Conservation (phyloP, 1,284 basidiomycete species). For the Fomitopsis palustris region DNA sequence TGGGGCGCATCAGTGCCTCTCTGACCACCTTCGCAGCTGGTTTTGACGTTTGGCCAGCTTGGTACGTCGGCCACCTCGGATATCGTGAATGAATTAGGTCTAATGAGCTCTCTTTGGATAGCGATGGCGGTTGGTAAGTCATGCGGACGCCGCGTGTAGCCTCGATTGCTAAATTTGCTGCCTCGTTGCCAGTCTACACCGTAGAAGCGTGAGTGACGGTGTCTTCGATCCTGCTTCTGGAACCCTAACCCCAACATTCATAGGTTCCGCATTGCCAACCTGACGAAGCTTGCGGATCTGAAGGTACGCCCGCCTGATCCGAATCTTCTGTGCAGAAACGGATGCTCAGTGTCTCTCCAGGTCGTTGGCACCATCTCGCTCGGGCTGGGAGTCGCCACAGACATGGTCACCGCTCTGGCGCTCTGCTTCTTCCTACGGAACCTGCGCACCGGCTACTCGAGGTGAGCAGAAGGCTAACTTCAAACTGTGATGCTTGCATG, state of each 20-base stretch:
- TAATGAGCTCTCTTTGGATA: neutral
- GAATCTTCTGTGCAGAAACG: neutral
- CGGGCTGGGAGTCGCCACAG: conserved; percentile 41
- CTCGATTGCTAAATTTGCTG: neutral
- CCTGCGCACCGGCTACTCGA: conserved; percentile 43
- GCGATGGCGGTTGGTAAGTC: conserved; percentile 16
- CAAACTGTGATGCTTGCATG: neutral
- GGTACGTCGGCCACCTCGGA: conserved; percentile 28
- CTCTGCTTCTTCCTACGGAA: conserved; percentile 50
- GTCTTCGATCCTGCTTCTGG: neutral
- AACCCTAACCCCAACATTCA: conserved; percentile 5
- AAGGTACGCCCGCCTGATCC: neutral
- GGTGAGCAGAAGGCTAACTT: conserved; percentile 30
- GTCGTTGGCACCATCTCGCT: conserved; percentile 40
- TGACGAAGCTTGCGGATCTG: conserved; percentile 1
- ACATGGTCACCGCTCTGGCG: conserved; percentile 43
- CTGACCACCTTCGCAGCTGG: neutral
- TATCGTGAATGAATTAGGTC: neutral
- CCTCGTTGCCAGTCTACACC: conserved; percentile 30
- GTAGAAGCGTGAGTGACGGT: conserved; percentile 39
- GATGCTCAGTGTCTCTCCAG: conserved; percentile 21
- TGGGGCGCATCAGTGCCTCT: neutral
- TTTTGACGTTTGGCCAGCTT: conserved; percentile 37
- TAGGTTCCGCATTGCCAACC: conserved; percentile 7
- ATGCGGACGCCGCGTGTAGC: neutral